Conservation (phyloP, 176 grass and related monocot genomes). For the Paspalum notatum region DNA sequence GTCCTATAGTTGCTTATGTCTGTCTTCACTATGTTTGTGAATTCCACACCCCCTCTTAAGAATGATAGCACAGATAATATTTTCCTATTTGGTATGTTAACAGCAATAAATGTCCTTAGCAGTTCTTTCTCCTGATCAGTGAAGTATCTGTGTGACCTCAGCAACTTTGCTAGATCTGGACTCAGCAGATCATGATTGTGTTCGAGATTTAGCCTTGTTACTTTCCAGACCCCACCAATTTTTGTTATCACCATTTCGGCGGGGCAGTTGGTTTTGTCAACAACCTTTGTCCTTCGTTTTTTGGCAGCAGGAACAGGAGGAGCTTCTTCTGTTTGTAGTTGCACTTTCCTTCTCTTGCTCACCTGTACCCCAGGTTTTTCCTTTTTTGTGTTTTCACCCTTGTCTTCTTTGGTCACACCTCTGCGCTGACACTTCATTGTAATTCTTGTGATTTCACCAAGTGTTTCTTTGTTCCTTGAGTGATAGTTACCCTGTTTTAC, state of each 20-base stretch:
- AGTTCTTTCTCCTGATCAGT: not conserved
- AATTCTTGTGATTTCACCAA: not conserved
- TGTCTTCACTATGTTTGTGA: not conserved
- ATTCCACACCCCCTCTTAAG: not conserved
- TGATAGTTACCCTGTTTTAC: not conserved
- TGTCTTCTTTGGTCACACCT: too few species aligned
- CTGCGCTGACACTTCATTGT: not conserved
- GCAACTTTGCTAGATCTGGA: not conserved
- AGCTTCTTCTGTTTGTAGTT: not conserved
- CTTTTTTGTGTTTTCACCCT: too few species aligned
- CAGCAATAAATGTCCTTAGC: not conserved
- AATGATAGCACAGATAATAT: not conserved
- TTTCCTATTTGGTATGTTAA: not conserved
- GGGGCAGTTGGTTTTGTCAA: not conserved
- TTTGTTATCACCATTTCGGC: not conserved
- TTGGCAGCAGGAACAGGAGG: not conserved
- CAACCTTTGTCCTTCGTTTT: not conserved
- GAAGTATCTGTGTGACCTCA: not conserved
- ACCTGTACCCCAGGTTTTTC: not conserved
- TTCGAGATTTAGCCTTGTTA: not conserved
- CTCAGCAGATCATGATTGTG: not conserved
- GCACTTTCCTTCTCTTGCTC: not conserved
- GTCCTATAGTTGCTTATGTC: not conserved
- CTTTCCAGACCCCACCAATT: not conserved
- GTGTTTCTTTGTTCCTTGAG: not conserved